Conservation (phyloP, 495 filamentous ascomycete species). For the Annulohypoxylon nitens region DNA sequence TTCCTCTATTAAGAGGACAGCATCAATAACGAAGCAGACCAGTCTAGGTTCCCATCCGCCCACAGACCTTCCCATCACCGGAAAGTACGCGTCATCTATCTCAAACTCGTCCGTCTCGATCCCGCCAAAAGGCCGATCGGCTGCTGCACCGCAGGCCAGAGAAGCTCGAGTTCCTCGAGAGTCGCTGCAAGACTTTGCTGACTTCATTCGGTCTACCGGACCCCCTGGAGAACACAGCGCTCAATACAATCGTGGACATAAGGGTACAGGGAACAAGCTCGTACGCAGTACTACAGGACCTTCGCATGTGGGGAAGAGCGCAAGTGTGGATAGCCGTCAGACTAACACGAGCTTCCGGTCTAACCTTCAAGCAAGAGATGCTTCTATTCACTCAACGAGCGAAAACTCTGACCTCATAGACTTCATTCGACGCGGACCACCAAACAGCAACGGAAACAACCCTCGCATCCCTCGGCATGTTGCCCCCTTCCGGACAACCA, state of each 20-base stretch:
- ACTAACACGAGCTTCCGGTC: conserved; percentile 54
- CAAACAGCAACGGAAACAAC: conserved; percentile 58
- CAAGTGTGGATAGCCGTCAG: conserved; percentile 49
- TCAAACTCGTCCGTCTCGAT: conserved; percentile 49
- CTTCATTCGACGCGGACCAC: conserved; percentile 89
- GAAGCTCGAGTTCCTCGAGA: conserved; percentile 75
- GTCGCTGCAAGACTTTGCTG: conserved; percentile 81
- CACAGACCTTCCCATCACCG: conserved; percentile 51
- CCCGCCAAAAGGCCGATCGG: conserved; percentile 53
- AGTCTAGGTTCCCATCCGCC: conserved; percentile 55
- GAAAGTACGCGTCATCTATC: conserved; percentile 44
- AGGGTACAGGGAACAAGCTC: conserved; percentile 11
- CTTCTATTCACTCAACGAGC: conserved; percentile 70
- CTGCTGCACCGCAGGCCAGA: conserved; percentile 65
- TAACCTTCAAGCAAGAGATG: conserved; percentile 77
- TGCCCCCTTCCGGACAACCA: conserved; percentile 85
- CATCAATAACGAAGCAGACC: conserved; percentile 57
- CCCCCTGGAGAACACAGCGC: conserved; percentile 61
- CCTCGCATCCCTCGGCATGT: conserved; percentile 85
- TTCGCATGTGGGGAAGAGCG: conserved; percentile 43
- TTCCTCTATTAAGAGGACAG: conserved; percentile 56
- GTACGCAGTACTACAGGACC: conserved; percentile 45
- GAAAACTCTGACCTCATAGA: conserved; percentile 90
- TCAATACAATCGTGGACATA: conserved; percentile 31
- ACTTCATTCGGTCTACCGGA: conserved; percentile 88